A percentile compares a stretch with the other conserved stretches of the same genome.
Evolutionary conservation across 2,329 filamentous ascomycete species (phyloP).

Genomic region (Lachnellula suecica): DNA sequence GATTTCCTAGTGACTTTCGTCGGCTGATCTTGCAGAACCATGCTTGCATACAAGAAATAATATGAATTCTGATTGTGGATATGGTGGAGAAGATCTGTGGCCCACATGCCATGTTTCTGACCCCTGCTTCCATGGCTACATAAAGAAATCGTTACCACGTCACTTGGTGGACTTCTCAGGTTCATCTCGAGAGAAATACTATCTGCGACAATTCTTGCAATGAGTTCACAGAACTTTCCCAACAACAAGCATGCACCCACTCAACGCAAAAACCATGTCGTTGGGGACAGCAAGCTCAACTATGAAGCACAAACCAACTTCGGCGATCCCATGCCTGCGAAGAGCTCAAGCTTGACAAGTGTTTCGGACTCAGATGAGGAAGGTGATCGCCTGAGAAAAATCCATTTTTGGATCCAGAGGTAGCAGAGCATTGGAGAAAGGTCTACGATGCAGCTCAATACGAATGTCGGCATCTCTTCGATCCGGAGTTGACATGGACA

Average conservation of each 20-base stretch:
- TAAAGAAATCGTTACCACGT: no score
- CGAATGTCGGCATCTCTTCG: conserved; percentile 16
- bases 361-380: conserved; percentile 5
- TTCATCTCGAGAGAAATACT: no score
- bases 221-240: background rate
- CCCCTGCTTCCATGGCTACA: no score
- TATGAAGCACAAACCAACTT: conserved; percentile 2
- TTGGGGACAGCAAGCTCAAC: conserved; percentile 1
- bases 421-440: conserved; percentile 7
- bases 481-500: conserved; percentile 17
- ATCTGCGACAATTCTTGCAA: no score
- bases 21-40: no score
- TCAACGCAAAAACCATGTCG: background rate
- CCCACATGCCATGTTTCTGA: no score
- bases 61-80: no score
- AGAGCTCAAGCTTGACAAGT: background rate
- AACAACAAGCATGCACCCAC: background rate
- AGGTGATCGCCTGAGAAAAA: conserved; percentile 1
- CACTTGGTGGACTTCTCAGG: no score
- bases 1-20: no score
- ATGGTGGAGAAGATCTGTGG: no score
- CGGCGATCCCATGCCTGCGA: conserved; percentile 2
- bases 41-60: no score
- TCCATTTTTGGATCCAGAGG: conserved; percentile 13
- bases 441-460: conserved; percentile 16